phyloP scores from a whole-genome alignment of 192 early-diverging fungal genomes.

The Haplosporangium gracile region DNA sequence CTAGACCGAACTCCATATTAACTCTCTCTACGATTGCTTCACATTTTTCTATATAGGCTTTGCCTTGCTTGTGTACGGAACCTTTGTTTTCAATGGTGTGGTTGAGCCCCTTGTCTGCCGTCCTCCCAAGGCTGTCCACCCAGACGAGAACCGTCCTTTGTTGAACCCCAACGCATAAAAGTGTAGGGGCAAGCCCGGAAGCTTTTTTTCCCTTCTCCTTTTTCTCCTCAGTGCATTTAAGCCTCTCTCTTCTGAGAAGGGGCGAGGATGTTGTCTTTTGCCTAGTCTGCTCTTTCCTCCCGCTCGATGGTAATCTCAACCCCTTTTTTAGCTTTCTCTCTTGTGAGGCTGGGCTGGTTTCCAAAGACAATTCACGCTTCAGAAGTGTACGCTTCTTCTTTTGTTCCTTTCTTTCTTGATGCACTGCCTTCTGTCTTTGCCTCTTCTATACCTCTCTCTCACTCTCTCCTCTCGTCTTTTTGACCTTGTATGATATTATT shows the following conservation, averaged over 20 bases:
- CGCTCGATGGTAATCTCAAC: background rate
- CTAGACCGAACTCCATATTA: background rate
- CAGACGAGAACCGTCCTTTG: conserved; percentile 43
- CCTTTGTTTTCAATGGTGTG: conserved; percentile 93
- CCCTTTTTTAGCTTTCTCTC: background rate
- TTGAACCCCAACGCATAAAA: conserved; percentile 22
- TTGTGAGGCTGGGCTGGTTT: background rate
- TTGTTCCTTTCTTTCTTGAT: background rate
- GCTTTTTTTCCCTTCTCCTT: background rate
- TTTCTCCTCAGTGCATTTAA: background rate
- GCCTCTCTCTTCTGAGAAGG: background rate
- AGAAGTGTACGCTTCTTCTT: background rate
- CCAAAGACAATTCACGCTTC: background rate
- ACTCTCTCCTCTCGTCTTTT: background rate
- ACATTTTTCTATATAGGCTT: conserved; percentile 57
- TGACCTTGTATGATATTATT: background rate
- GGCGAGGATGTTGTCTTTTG: background rate
- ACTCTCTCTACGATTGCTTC: background rate
- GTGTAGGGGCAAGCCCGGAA: no score
- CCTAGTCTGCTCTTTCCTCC: background rate
- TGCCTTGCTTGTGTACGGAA: conserved; percentile 79
- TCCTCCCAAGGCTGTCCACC: conserved; percentile 30
- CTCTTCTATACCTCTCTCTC: background rate
- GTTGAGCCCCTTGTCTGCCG: conserved; percentile 70
- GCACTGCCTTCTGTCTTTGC: background rate